phyloP scores from a whole-genome alignment of 345 rosid genomes.

The Reutealis trisperma region DNA sequence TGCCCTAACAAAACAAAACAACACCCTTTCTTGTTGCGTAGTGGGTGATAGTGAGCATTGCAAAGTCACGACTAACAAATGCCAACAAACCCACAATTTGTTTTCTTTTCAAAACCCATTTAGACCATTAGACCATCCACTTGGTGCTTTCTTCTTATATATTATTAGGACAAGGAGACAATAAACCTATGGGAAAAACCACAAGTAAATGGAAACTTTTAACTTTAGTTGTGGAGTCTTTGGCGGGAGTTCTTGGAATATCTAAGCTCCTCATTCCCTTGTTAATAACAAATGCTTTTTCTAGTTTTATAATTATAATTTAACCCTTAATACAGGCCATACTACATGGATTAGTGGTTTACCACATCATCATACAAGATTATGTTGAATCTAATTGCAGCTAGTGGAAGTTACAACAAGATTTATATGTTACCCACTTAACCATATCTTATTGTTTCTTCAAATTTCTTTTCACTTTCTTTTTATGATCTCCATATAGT shows the following conservation, averaged over 20 bases:
- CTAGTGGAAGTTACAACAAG: constrained; percentile 13
- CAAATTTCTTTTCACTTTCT: neutral
- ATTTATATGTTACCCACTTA: constrained; percentile 13
- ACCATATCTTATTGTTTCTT: neutral
- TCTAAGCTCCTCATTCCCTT: constrained; percentile 9
- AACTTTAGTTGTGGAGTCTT: constrained; percentile 30
- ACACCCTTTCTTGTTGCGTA: constrained; percentile 45
- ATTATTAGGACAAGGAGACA: constrained; percentile 39
- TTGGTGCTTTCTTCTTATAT: constrained; percentile 27
- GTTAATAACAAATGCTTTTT: neutral
- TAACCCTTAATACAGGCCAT: too few species aligned
- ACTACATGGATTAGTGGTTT: constrained; percentile 4
- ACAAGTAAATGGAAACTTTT: constrained; percentile 21
- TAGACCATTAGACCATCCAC: constrained; percentile 21
- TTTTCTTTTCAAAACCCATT: constrained; percentile 23
- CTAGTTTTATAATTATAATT: too few species aligned
- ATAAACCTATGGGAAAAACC: constrained; percentile 13
- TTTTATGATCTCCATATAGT: neutral
- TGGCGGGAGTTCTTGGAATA: constrained; percentile 15
- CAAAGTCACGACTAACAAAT: constrained; percentile 31
- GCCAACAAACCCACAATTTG: constrained; percentile 46
- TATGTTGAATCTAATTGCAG: constrained; percentile 5
- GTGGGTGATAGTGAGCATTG: constrained; percentile 50
- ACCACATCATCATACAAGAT: constrained; percentile 5
- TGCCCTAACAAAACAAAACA: constrained; percentile 54